Evolutionary conservation across 78 protist genomes (phyloP), one percentile per base, ranked within the genome.

Genomic region (Planoprotostelium fungivorum): DNA sequence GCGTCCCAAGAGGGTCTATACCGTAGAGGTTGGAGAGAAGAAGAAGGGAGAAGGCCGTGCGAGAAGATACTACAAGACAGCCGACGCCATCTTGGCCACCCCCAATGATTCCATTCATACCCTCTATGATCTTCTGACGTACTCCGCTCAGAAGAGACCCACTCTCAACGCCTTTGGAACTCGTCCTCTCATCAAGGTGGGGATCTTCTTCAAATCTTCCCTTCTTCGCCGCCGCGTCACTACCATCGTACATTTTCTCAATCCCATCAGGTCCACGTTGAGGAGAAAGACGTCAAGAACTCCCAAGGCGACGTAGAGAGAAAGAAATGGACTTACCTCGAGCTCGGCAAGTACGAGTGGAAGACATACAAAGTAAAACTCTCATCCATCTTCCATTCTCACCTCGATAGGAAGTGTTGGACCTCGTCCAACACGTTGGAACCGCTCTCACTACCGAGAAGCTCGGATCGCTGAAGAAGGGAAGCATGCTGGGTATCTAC

Each of bases 101-200:
- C 92, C 89, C 29, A 91, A 88, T 29, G 91, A 90, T 36, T 87
- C 31, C 16, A 29, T 92, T 23, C 84, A 88, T 84, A 92, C 94
- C 31, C 63, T 92, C 34, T 92, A 92, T 63, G 94, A 92, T 88
- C 89, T 91, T 1, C 38, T 92, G 5, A 28, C 73, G 91, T 92
- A 92, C 73, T 51, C 73, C 16, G 73, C 73, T 51, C 31, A 51
- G 16, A 51, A 51, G 73, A 51, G 73, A 51, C 31, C 31, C 5
- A 51, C 5, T 16, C 73, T 51, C 16, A 5, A 5, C 16, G 73
- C 73, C 73, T 5, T 51, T 51, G 73, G 73, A 51, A 51, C 73
- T 51, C 73, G 73, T 51, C 73, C 73, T 16, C 73, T 51, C 73
- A 16, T 51, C 5, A 51, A 51, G 73, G 73, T 51, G n/a, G n/a